Base-by-base conservation (phyloP, 257 asterid genomes). In the Nicotiana benthamiana region DNA sequence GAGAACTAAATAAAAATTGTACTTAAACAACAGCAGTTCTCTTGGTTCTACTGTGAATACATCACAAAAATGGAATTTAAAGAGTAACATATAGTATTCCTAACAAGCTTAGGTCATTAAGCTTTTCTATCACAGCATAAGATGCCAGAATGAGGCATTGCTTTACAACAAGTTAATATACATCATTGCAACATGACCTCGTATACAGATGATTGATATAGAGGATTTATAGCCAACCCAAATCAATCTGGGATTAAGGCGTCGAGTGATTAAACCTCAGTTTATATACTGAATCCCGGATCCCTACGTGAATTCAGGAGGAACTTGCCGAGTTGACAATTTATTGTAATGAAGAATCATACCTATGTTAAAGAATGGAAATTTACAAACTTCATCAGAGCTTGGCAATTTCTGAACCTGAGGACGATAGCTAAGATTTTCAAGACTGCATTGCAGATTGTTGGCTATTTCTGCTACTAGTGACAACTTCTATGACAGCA, bases 361-460 rank as follows among this genome's bases (percentile, higher is more conserved):
- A 17, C 22, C 61, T 24, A 74, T 74, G 15, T 48, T 1, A 74
- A 74, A 74, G 61, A 74, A 74, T 48, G 43, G 0, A 74, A 74
- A 24, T 48, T 3, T 48, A 74, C 79, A 46, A 48, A 74, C 79
- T 48, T 48, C 24, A 46, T 20, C 20, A 70, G 59, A 72, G 24
- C 15, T 1, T 15, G 60, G 16, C 0, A 24, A 13, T 46, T 1
- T 0, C 24, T 46, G 40, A 72, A 15, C 78, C 60, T 2, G 13
- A 46, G 48, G 79, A 48, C 56, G 1, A 51, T 51, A 0, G 56
- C 13, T 12, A 75, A 65, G 74, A 77, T 76, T 79, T 54, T 82
- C 63, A 87, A 48, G 97, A 88, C 79, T 87, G 87, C 4, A 89
- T 81, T 4, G 97, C 80, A 6, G 92, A 66, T 13, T 86, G 79